Base-by-base conservation (phyloP, 441 rosid species). In the Geranium incanum region DNA sequence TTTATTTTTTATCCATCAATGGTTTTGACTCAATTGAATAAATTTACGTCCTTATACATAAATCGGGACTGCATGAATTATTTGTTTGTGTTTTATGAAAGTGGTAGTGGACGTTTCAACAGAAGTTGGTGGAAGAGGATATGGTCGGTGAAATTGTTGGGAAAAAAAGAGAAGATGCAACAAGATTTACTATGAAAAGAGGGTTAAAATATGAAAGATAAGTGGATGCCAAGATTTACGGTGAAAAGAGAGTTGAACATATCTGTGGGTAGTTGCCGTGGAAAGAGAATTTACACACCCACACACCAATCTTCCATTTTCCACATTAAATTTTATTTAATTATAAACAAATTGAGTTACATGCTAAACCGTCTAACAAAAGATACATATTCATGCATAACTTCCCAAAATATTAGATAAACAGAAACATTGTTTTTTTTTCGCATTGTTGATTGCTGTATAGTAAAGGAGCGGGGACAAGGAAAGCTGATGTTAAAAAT, bases 141-240 rank as follows among this genome's bases (percentile, higher is more conserved):
- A 28, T 28, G 50, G 50, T 43, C 50, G 50, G 50, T 43, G 50
- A 7, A 39, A 28, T 28, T 28, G 33, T 28, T 28, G 33, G 33
- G 3, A 28, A 28, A 28, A 28, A 28, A 1, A 1, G 33, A 28
- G 33, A 28, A 28, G 33, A 28, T 28, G 33, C 33, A 28, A 28
- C 33, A 28, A 39, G 43, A 39, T 39, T 39, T 39, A 39, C 8
- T 39, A 39, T 4, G 43, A 43, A 43, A 43, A 43, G 50, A 43
- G 11, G 50, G 50, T 43, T 43, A 43, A 43, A 7, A 1, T 21
- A 21, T 21, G 21, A 28, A 28, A 28, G 33, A 28, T 43, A 52
- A 52, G 60, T 52, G 60, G 6, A 52, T 52, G 6, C 60, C 60
- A 52, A 52, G 60, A 52, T n/a, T 52, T 52, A 52, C 18, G 60